Evolutionary conservation across 2,329 filamentous ascomycete species (phyloP), one percentile per base, ranked within the genome.

Genomic region (Alternaria panax): DNA sequence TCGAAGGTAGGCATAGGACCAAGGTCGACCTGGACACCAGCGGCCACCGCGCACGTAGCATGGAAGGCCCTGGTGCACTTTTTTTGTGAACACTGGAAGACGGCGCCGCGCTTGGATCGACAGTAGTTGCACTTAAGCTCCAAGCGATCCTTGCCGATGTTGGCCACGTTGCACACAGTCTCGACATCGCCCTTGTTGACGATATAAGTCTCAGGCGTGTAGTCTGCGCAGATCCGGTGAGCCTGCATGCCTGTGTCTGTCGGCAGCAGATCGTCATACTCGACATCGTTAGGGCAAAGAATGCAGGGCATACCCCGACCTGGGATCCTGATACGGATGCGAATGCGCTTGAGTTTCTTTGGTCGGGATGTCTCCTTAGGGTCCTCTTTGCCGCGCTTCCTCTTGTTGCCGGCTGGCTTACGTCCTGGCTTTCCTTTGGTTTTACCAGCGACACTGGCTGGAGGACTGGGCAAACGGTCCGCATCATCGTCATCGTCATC

Each of bases 111-210:
- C 78, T 95, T 96, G 30, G 93, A 96, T 32, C 93, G 92, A 75
- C 95, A 99, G 80, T 92, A 97, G 62, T 96, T 88, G 78, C 95
- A 99, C 78, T 96, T 97, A 67, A 98, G 88, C 25, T 96, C 93
- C 67, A 96, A 82, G 20, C 94, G 91, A 56, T 91, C 92, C 77
- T 95, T 94, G 74, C 91, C 89, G 66, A 98, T 93, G 61, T 87
- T 87, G n/a, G 87, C 85, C 51, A 93, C 86, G 67, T 96, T 94
- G 66, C 86, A 90, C 24, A 97, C 86, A 9, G 88, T 85, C 62
- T 97, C 92, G 5, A 64, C 54, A 28, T 86, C 91, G 62, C 83
- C 81, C 25, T 91, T 74, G 24, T 87, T 85, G 53, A 92, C 89
- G 63, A 98, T 91, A 74, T 88, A 96, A 0, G 94, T 97, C 79